Conservation (phyloP, 2,329 filamentous ascomycete genomes). For the Fusarium guadeloupense region DNA sequence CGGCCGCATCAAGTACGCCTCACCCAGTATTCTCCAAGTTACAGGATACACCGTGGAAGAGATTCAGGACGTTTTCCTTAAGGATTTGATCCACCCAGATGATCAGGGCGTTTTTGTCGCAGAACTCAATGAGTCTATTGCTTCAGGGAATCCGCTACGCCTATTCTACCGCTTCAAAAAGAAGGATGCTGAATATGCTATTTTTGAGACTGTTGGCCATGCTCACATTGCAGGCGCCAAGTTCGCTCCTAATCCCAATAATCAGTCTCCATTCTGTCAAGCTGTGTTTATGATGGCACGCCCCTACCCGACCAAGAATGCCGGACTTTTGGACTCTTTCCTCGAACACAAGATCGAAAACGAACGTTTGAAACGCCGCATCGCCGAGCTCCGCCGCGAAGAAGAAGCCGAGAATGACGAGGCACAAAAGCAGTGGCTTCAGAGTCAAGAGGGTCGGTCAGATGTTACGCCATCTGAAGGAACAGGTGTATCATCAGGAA, state of each 20-base stretch:
- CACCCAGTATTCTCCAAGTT: conserved; percentile 76
- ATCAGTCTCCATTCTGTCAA: conserved; percentile 77
- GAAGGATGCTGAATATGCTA: conserved; percentile 74
- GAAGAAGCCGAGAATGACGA: conserved; percentile 82
- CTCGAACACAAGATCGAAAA: conserved; percentile 98
- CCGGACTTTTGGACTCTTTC: conserved; percentile 87
- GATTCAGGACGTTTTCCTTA: conserved; percentile 78
- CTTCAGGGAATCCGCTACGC: conserved; percentile 79
- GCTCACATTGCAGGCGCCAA: conserved; percentile 82
- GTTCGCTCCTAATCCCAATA: conserved; percentile 69
- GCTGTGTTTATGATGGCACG: conserved; percentile 95
- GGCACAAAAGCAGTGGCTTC: conserved; percentile 68
- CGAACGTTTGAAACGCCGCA: conserved; percentile 83
- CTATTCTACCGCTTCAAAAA: conserved; percentile 88
- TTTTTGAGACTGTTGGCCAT: conserved; percentile 93
- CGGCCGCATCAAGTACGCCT: conserved; percentile 86
- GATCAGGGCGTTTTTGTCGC: conserved; percentile 84
- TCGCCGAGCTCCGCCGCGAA: conserved; percentile 84
- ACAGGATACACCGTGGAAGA: conserved; percentile 79
- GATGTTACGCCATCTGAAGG: conserved; percentile 63
- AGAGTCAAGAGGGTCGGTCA: conserved; percentile 65
- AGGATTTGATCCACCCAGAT: conserved; percentile 85
- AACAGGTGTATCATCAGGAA: conserved; percentile 49
- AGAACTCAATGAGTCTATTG: conserved; percentile 90
- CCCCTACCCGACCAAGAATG: conserved; percentile 89